Conservation (phyloP, 768 basidiomycete genomes). For the Mycena vitilis region DNA sequence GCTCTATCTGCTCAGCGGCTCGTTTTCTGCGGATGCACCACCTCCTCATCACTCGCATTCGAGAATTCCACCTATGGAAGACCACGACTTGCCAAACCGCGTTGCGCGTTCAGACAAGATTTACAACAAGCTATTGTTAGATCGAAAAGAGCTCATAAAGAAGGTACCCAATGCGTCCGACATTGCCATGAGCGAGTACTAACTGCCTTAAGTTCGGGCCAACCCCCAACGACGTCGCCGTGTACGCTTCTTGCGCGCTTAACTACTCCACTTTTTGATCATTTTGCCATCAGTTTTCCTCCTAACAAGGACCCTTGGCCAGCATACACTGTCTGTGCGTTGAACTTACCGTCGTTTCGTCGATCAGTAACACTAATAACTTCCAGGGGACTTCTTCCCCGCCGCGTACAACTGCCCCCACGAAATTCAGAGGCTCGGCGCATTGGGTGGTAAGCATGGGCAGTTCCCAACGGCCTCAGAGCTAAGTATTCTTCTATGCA, state of each 20-base stretch:
- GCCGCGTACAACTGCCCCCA: constrained; percentile 65
- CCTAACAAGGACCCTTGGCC: constrained; percentile 65
- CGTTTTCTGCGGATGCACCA: constrained; percentile 39
- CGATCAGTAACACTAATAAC: neutral
- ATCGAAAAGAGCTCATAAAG: constrained; percentile 59
- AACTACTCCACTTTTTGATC: constrained; percentile 14
- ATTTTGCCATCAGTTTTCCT: constrained; percentile 56
- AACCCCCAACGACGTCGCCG: constrained; percentile 56
- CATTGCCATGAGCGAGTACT: too few species aligned
- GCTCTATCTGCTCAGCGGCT: constrained; percentile 57
- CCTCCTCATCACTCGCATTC: neutral
- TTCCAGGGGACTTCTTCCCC: constrained; percentile 67
- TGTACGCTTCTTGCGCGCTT: constrained; percentile 48
- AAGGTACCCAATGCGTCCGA: constrained; percentile 24
- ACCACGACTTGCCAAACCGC: constrained; percentile 52
- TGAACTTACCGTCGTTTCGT: neutral
- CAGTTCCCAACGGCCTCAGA: constrained; percentile 52
- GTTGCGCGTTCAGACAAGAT: constrained; percentile 57
- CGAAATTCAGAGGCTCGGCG: constrained; percentile 46
- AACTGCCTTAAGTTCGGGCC: constrained; percentile 64
- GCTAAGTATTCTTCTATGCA: neutral
- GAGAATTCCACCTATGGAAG: constrained; percentile 32
- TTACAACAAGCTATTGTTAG: constrained; percentile 57
- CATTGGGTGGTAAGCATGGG: constrained; percentile 50
- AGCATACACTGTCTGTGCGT: constrained; percentile 69